These are phyloP conservation scores for Penicillium sp. DNA, from an alignment of 2,329 filamentous ascomycete species.

Conservation along the genomic window DNA sequence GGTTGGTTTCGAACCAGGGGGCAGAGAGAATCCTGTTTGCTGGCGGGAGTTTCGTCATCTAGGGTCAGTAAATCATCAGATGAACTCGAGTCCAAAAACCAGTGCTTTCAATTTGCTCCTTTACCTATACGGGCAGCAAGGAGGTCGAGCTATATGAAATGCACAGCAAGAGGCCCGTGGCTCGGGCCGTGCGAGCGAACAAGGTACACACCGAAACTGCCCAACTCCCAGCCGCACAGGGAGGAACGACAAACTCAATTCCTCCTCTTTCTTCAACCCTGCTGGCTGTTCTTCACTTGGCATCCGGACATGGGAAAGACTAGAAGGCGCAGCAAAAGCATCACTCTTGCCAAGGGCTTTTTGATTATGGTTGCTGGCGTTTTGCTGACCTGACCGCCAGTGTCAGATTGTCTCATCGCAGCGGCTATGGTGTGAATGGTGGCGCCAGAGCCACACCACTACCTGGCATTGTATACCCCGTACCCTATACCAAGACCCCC, in stretches of 20 bases:
- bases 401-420: slow-evolving; percentile 1
- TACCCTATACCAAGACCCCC: background rate
- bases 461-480: background rate
- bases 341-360: background rate
- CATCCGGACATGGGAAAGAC: background rate
- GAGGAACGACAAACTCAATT: slow-evolving; percentile 13
- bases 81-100: background rate
- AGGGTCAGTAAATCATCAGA: background rate
- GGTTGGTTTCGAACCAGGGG: no score
- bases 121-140: background rate
- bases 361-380: background rate
- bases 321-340: background rate
- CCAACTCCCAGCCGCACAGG: background rate
- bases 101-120: background rate
- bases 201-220: background rate
- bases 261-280: background rate
- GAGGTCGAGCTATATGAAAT: background rate
- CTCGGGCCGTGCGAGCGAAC: slow-evolving; percentile 16
- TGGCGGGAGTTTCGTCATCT: background rate
- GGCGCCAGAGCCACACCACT: background rate
- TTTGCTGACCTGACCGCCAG: background rate
- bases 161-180: background rate
- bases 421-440: background rate
- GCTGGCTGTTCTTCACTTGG: background rate
- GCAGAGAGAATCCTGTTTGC: background rate